Conservation (phyloP, 169 alveolate genomes). For the Plasmodium coatneyi region DNA sequence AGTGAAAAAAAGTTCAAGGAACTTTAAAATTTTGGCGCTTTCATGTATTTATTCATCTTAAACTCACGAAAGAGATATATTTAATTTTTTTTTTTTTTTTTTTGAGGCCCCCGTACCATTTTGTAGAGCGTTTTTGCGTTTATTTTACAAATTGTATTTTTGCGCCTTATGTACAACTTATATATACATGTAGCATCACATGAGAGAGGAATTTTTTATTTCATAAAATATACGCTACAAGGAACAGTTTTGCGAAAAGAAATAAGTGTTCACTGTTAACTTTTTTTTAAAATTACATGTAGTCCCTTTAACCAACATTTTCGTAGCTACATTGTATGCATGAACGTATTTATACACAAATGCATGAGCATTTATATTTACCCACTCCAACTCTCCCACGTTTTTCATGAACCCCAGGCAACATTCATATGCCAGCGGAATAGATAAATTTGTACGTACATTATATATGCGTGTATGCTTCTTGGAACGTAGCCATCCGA, state of each 20-base stretch:
- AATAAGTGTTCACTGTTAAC: not conserved
- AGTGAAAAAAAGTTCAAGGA: not conserved
- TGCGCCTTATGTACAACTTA: not conserved
- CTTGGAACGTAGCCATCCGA: not conserved
- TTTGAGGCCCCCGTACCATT: not conserved
- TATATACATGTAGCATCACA: not conserved
- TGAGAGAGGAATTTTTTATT: not conserved
- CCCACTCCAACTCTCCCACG: not conserved
- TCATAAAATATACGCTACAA: not conserved
- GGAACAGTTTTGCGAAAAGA: not conserved
- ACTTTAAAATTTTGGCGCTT: not conserved
- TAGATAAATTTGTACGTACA: not conserved
- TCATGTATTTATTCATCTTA: not conserved
- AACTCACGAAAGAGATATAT: not conserved
- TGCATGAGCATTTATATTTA: not conserved
- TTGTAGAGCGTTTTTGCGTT: not conserved
- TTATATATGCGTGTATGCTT: not conserved
- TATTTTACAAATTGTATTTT: not conserved
- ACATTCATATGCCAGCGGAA: not conserved
- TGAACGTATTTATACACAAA: slow-evolving; percentile 4
- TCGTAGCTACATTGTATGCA: not conserved
- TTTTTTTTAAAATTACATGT: not conserved
- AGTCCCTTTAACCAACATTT: not conserved
- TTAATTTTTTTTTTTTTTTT: not conserved
- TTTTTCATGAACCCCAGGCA: not conserved